Evolutionary conservation across 2,329 filamentous ascomycete genomes (phyloP), one percentile per base, ranked within the genome.

Genomic region (Colletotrichum tropicicola): DNA sequence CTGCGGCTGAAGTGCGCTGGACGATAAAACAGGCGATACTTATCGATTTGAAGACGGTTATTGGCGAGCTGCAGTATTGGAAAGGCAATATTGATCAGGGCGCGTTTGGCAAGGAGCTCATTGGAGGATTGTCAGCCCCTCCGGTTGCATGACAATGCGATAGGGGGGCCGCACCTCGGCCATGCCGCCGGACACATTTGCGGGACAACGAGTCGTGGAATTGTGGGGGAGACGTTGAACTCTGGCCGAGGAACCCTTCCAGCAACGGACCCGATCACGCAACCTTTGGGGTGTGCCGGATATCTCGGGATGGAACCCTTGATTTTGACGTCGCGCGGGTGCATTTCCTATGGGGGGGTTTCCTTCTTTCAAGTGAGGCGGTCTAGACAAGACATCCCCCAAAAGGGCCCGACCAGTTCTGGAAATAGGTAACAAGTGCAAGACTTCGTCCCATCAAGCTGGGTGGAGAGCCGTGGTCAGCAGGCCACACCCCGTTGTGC

Each of bases 261-360:
- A 37, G 21, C 17, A n/a, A 55, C 54, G 43, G 30, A 48, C 19
- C 37, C 45, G 53, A 63, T 53, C 59, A 59, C 45, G 47, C 59
- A 59, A 63, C 54, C 21, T 37, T 30, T 35, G 44, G 43, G 25
- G 27, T 6, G 27, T 53, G 37, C 30, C 60, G 55, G 60, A 53
- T 59, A 27, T 53, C 49, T 59, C 55, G 55, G 60, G 21, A 47
- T 39, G 21, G 44, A 39, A 25, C 12, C 54, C 54, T 37, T 57
- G 21, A 30, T 19, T 21, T 23, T 19, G 21, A 43, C 41, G 23
- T 39, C n/a, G n/a, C n/a, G n/a, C n/a, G n/a, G n/a, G n/a, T n/a
- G n/a, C n/a, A n/a, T n/a, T n/a, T n/a, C n/a, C n/a, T n/a, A n/a
- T n/a, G n/a, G n/a, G n/a, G n/a, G n/a, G n/a, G n/a, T n/a, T n/a